Evolutionary conservation across 768 basidiomycete genomes (phyloP), one percentile per base, ranked within the genome.

Genomic region (Mycena pura): DNA sequence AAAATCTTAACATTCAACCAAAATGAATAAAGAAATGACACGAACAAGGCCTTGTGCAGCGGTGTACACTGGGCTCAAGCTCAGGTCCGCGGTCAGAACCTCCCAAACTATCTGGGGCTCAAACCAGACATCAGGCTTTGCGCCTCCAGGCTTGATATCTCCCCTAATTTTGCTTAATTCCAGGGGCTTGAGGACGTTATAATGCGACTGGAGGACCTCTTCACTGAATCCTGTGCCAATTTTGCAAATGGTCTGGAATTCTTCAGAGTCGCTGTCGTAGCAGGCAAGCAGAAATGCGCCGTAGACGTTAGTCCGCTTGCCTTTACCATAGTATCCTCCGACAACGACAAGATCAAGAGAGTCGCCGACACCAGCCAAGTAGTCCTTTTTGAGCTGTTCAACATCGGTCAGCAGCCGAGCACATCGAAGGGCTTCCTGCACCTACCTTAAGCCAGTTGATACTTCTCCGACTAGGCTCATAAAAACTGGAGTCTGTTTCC

Each of bases 191-290:
- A 99, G 82, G 4, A 84, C 78, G n/a, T 91, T 86, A 74, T 90
- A 91, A 69, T 96, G 93, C 15, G 83, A 76, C 69, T 91, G 87
- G 31, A 99, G 75, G 59, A 85, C 82, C 71, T 99, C 97, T 68
- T 99, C 97, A 57, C 91, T 92, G 78, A 99, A 99, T 2, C 97
- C 97, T 0, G 97, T 99, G 9, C 97, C 97, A 66, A 99, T 97
- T 75, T 99, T 99, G 84, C 97, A 99, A 51, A 99, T 95, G 5
- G 96, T 95, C 71, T 99, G 97, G 73, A 85, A 99, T 72, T 93
- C 92, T 74, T 98, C 96, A 19, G 91, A 84, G 67, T 99, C 97
- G 57, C 88, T 81, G 73, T 99, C 97, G 73, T 95, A 99, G 76
- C 96, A 98, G 8, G 97, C 97, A 34, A 99, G 86, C 22, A 99